These are phyloP conservation scores for Cydonia oblonga DNA, from an alignment of 331 rosid species.

Conservation along the genomic window DNA sequence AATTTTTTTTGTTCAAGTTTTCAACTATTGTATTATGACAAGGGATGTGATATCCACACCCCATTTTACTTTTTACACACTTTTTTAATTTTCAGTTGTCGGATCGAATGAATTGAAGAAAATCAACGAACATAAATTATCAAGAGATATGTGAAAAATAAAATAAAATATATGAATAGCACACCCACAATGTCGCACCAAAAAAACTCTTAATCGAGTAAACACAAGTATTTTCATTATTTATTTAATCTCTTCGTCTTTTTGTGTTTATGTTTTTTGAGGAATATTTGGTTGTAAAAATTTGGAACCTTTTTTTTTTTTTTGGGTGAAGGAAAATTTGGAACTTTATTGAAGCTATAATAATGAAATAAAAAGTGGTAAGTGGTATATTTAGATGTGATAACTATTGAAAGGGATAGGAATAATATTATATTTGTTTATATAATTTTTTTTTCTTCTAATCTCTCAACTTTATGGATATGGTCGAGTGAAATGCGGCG, in stretches of 20 bases:
- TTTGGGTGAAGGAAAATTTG: neutral
- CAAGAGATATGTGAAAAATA: too few relatives aligned
- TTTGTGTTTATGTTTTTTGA: neutral
- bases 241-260: neutral
- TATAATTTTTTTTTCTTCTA: neutral
- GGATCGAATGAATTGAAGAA: too few relatives aligned
- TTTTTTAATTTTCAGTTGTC: too few relatives aligned
- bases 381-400: slow-evolving; percentile 8
- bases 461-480: slow-evolving; percentile 6
- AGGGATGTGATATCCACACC: too few relatives aligned
- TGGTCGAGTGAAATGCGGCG: neutral
- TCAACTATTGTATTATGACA: too few relatives aligned
- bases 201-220: too few relatives aligned
- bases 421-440: neutral
- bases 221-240: too few relatives aligned
- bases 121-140: too few relatives aligned
- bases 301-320: neutral
- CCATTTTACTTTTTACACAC: too few relatives aligned
- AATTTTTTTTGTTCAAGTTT: too few relatives aligned
- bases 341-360: neutral
- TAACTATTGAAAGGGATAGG: neutral
- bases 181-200: too few relatives aligned
- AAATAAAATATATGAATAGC: too few relatives aligned
- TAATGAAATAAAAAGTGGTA: neutral
- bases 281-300: neutral